Evolutionary conservation across 306 rosid species (phyloP), one percentile per base, ranked within the genome.

Genomic region (Prunus davidiana): DNA sequence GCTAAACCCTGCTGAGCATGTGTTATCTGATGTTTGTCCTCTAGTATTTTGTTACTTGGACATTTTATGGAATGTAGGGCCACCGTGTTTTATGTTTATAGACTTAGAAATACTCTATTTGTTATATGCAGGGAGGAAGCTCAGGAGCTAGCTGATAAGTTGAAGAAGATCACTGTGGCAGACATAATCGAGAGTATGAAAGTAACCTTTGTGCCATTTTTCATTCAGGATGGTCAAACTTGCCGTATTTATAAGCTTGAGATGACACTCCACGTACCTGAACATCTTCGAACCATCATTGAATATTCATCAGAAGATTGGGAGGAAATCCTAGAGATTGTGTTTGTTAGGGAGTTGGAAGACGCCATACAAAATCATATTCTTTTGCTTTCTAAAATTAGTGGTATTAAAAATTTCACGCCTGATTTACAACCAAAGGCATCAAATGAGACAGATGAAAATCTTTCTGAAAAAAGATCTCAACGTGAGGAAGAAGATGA

Each of bases 81-180:
- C 1, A 20, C 71, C 20, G 13, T 16, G 61, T 32, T 52, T n/a
- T 71, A 20, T 71, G n/a, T 71, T 15, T 57, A 30, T 63, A 0
- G 67, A 63, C 67, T 30, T 63, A 14, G 67, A 63, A 60, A 14
- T 34, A 63, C 67, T 27, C 20, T 73, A 34, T 66, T 77, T 84
- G 69, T 75, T 73, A 51, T 82, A 30, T 80, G 72, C 89, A 90
- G 98, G 93, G 82, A 88, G 20, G 85, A 88, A 76, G 96, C 97
- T 27, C 78, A 82, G 64, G 47, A 75, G 38, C 86, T 92, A 71
- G 93, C 96, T 7, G 87, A 90, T 77, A 90, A 88, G 73, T 77
- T 95, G 78, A 95, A 89, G 89, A 92, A 84, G 82, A 87, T 95
- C 54, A 92, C 96, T 62, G 96, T 92, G 70, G 99, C 99, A 65